Evolutionary conservation across 2,329 filamentous ascomycete genomes (phyloP).

Genomic region (Cordyceps pruinosa): DNA sequence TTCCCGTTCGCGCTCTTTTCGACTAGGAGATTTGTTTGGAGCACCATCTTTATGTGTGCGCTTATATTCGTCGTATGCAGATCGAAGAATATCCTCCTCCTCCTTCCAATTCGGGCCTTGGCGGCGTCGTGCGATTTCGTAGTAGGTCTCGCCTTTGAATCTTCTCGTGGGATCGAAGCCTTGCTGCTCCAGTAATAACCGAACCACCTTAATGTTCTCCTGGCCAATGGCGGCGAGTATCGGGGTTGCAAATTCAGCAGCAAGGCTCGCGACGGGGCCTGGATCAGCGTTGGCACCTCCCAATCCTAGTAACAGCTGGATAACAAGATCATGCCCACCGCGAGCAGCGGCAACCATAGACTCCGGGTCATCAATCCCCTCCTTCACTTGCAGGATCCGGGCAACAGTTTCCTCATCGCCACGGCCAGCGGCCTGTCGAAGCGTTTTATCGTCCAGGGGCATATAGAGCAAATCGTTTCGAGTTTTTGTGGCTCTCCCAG

Average conservation of each 20-base stretch:
- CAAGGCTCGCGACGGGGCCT: slow-evolving; percentile 51
- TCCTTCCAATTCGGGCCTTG: slow-evolving; percentile 85
- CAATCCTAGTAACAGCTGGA: slow-evolving; percentile 68
- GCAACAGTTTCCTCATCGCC: slow-evolving; percentile 57
- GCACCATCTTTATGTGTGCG: slow-evolving; percentile 41
- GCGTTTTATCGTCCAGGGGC: slow-evolving; percentile 54
- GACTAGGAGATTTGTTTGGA: slow-evolving; percentile 45
- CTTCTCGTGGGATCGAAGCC: slow-evolving; percentile 76
- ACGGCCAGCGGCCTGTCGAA: slow-evolving; percentile 52
- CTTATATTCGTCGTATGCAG: slow-evolving; percentile 61
- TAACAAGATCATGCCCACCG: slow-evolving; percentile 82
- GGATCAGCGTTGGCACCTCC: slow-evolving; percentile 64
- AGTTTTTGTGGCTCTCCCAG: slow-evolving; percentile 55
- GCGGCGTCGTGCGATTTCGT: slow-evolving; percentile 75
- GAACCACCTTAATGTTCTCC: slow-evolving; percentile 76
- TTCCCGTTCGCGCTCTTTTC: slow-evolving; percentile 37
- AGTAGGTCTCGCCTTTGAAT: slow-evolving; percentile 73
- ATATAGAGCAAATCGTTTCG: slow-evolving; percentile 58
- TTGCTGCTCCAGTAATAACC: slow-evolving; percentile 68
- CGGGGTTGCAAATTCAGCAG: slow-evolving; percentile 73
- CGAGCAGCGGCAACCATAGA: slow-evolving; percentile 86
- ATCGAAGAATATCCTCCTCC: slow-evolving; percentile 74
- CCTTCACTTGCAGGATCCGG: slow-evolving; percentile 54
- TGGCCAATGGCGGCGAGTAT: slow-evolving; percentile 93
- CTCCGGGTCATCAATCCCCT: slow-evolving; percentile 65